Conservation (phyloP, 441 rosid species). For the Melastoma candidum region DNA sequence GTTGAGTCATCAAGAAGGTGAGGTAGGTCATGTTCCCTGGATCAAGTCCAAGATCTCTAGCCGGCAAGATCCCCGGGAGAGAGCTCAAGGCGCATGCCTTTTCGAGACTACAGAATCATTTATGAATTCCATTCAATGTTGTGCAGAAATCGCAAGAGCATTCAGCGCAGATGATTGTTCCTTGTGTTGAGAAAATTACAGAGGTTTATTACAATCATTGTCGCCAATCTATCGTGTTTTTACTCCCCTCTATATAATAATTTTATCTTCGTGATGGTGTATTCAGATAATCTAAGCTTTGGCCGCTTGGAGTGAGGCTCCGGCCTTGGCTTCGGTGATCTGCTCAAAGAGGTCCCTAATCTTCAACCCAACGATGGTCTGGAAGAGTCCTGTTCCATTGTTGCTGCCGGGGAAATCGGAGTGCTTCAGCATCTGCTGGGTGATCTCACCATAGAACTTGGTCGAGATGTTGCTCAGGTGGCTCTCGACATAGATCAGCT, state of each 20-base stretch:
- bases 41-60: constrained; percentile 64
- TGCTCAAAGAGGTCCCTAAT: constrained; percentile 89
- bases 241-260: no score
- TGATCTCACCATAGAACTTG: constrained; percentile 91
- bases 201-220: no score
- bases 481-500: constrained; percentile 88
- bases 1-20: constrained; percentile 78
- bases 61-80: constrained; percentile 73
- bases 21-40: constrained; percentile 54
- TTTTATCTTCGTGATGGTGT: no score
- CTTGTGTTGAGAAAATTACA: no score
- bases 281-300: constrained; percentile 32
- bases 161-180: no score
- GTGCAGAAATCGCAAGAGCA: no score
- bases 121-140: no score
- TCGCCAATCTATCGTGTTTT: no score
- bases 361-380: constrained; percentile 49
- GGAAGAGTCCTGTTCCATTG: constrained; percentile 68
- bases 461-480: constrained; percentile 91
- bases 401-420: constrained; percentile 96
- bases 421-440: constrained; percentile 93
- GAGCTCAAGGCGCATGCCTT: constrained; percentile 37
- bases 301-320: constrained; percentile 47
- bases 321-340: constrained; percentile 38
- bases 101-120: constrained; percentile 31